These are phyloP conservation scores for Backusella luteola DNA, from an alignment of 192 early-diverging fungal genomes.

Conservation along the genomic window DNA sequence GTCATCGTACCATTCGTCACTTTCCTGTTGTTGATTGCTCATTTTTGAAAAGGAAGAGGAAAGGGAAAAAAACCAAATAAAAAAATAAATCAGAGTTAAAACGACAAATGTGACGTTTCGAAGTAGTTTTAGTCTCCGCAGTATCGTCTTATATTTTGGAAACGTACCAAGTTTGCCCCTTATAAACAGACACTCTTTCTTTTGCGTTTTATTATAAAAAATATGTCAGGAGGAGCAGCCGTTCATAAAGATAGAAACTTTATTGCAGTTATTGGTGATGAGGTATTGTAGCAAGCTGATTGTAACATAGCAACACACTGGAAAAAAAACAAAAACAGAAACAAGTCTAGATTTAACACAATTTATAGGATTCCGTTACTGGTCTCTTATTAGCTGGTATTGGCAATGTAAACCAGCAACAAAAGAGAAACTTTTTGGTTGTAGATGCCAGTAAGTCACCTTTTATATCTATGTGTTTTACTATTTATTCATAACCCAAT, in stretches of 20 bases:
- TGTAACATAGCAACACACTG: not conserved
- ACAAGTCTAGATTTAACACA: not conserved
- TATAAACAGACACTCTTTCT: not conserved
- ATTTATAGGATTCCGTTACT: conserved; percentile 77
- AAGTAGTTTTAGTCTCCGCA: not conserved
- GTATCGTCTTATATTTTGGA: not conserved
- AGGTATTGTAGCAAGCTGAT: conserved; percentile 39
- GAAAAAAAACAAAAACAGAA: too few species aligned
- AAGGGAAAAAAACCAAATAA: not conserved
- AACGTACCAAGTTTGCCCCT: not conserved
- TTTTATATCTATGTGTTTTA: not conserved
- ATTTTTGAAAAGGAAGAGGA: not conserved
- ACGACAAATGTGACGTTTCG: not conserved
- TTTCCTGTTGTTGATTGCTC: not conserved
- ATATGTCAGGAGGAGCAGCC: conserved; percentile 27
- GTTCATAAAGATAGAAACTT: conserved; percentile 57
- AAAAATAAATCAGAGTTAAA: not conserved
- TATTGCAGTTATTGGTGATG: conserved; percentile 66
- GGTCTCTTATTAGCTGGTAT: conserved; percentile 97
- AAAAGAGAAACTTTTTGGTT: conserved; percentile 93
- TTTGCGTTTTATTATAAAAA: not conserved
- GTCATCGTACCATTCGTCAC: conserved; percentile 45
- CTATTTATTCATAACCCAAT: not conserved
- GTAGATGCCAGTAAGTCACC: conserved; percentile 85
- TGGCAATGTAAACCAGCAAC: conserved; percentile 91